Base-by-base conservation (phyloP, 2,329 filamentous ascomycete genomes). In the Paraconiothyrium sp. region DNA sequence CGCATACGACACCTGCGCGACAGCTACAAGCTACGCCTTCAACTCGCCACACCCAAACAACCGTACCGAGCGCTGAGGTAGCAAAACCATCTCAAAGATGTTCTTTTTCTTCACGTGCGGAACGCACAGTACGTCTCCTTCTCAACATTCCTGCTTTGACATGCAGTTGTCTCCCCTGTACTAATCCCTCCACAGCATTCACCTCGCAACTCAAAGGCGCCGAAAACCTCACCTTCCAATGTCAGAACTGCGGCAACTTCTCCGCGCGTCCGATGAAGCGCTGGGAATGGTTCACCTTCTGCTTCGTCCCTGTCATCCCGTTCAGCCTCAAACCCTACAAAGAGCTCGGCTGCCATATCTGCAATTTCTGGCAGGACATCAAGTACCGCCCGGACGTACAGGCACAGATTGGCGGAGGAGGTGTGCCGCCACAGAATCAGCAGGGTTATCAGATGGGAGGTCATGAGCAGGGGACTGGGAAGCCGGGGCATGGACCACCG, bases 221-320 rank as follows among this genome's bases (percentile, higher is more conserved):
- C 67, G 83, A 85, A 66, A 77, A 83, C 72, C 77, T 85, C 57
- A 82, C 79, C 6, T 81, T 82, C 1, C 81, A 82, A 73, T 86
- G 84, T 66, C 82, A 83, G 67, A 84, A 84, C 72, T 86, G 84
- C 72, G 82, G 83, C 46, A 85, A 85, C 72, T 78, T 78, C 61
- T 73, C 67, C 27, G 82, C 78, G n/a, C 79, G 79, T 63, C 74
- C 82, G 14, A 75, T 72, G 62, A 83, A 82, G 72, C 75, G 80
- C 66, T 83, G 82, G 81, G 75, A 83, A 46, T 93, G 90, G 89
- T 93, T 93, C 73, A 93, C 91, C 5, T 89, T 93, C 72, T 93
- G 91, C 83, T 93, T 91, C 79, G 79, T 93, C 57, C 91, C 91
- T 52, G 78, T 94, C 49, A 83, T 94, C 30, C 91, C 91, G 0